A percentile compares a stretch with the other conserved stretches of the same genome.
Conservation (phyloP, 1,284 basidiomycete genomes). For the Moniliophthora roreri region DNA sequence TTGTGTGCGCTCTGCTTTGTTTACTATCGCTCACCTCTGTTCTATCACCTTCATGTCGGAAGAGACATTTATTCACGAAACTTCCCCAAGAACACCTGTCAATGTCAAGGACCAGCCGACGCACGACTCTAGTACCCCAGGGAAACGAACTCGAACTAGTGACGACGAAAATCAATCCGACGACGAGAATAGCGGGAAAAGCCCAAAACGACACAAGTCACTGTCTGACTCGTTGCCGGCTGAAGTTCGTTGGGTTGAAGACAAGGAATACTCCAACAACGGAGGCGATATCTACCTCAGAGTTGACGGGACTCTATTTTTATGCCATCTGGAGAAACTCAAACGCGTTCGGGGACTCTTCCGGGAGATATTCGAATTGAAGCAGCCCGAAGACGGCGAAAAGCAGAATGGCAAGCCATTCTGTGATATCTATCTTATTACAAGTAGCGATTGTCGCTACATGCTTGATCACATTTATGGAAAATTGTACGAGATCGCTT, state of each 20-base stretch:
- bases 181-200: not conserved
- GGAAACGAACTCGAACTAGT: too few species aligned
- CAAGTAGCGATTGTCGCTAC: constrained; percentile 16
- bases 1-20: too few species aligned
- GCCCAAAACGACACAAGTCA: constrained; percentile 2
- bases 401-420: constrained; percentile 15
- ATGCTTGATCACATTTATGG: constrained; percentile 20
- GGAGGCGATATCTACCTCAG: constrained; percentile 25
- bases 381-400: constrained; percentile 15
- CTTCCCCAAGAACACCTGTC: too few species aligned
- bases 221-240: not conserved
- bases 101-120: too few species aligned
- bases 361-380: constrained; percentile 17
- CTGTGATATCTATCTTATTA: constrained; percentile 16
- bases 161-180: too few species aligned
- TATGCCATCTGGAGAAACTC: constrained; percentile 20
- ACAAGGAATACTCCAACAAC: constrained; percentile 20
- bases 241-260: constrained; percentile 7
- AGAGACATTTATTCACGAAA: too few species aligned
- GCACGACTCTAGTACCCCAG: too few species aligned
- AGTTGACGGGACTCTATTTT: constrained; percentile 21
- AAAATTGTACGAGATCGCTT: constrained; percentile 18
- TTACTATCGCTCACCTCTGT: too few species aligned
- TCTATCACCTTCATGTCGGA: too few species aligned
- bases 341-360: constrained; percentile 19